phyloP scores from a whole-genome alignment of 73 alveolate genomes.

The Paramecium primaurelia region DNA sequence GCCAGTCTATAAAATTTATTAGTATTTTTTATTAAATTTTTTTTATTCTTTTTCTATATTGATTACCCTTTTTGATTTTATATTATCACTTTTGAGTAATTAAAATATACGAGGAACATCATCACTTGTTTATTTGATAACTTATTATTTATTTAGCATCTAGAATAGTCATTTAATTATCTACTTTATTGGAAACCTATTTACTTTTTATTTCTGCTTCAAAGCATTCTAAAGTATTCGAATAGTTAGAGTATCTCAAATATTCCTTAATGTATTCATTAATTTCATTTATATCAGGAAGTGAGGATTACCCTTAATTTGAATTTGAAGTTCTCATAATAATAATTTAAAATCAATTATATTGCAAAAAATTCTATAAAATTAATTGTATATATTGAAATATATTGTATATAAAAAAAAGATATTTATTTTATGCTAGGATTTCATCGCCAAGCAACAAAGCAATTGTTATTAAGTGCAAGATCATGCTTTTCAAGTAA shows the following conservation, averaged over 20 bases:
- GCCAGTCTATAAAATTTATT: constrained; percentile 85
- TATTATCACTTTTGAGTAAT: constrained; percentile 77
- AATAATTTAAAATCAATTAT: background rate
- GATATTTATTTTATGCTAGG: background rate
- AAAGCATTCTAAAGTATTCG: constrained; percentile 85
- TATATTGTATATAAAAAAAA: background rate
- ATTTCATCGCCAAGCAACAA: constrained; percentile 13
- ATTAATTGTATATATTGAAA: background rate
- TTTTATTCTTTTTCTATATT: constrained; percentile 85
- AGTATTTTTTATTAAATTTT: constrained; percentile 81
- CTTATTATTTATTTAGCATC: constrained; percentile 54
- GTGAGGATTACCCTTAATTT: background rate
- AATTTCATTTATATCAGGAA: constrained; percentile 22
- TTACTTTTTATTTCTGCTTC: constrained; percentile 85
- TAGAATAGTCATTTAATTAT: background rate
- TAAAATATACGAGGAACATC: constrained; percentile 80
- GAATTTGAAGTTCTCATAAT: constrained; percentile 27
- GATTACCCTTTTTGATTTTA: constrained; percentile 80
- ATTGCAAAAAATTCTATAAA: background rate
- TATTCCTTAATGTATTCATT: constrained; percentile 87
- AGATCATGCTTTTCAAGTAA: background rate
- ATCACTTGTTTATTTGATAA: constrained; percentile 64
- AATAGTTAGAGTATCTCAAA: constrained; percentile 72
- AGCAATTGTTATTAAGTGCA: background rate
- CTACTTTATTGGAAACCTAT: constrained; percentile 51